Evolutionary conservation across 75 land plant species (phyloP), one percentile per base, ranked within the genome.

Genomic region (Pinus tabuliformis): DNA sequence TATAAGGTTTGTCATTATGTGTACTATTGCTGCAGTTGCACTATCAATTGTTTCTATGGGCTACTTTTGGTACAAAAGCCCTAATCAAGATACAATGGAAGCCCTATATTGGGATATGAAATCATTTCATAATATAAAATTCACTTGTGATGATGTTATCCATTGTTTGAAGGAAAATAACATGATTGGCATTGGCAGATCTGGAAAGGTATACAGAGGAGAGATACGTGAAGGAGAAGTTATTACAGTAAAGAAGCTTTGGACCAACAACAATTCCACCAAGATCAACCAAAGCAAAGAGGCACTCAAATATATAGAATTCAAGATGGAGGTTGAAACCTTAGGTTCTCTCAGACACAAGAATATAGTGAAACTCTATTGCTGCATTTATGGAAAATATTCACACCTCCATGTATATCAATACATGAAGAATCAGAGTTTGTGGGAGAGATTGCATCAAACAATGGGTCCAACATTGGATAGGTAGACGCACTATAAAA

Each of bases 221-320:
- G 87, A 81, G 15, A 61, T 94, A 73, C 80, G 81, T 64, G 89
- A 77, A 71, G 91, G 93, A 4, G 84, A 86, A 62, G 62, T 49
- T 28, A 89, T 95, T 14, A 95, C 98, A n/a, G 92, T 95, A 66
- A 95, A 95, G 84, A 89, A 93, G 83, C 82, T 95, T n/a, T 82
- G 84, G 90, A 81, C 77, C 39, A 70, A 60, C 54, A 91, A 72
- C 70, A 66, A 22, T 21, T 61, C 79, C 71, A 28, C 81, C 81
- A 52, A 65, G 76, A n/a, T 45, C 74, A 0, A 5, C 62, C 8
- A 59, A 74, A 5, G 80, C 14, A 26, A 7, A 24, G 33, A 62
- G 28, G 65, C 65, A 13, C 8, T 26, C 3, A 6, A 82, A 87
- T 73, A 81, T 82, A 59, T 92, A 33, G 36, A 83, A 71, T 73